Evolutionary conservation across 148 eudicot species (phyloP), one percentile per base, ranked within the genome.

Genomic region (Amaranthus hypochondriacus): DNA sequence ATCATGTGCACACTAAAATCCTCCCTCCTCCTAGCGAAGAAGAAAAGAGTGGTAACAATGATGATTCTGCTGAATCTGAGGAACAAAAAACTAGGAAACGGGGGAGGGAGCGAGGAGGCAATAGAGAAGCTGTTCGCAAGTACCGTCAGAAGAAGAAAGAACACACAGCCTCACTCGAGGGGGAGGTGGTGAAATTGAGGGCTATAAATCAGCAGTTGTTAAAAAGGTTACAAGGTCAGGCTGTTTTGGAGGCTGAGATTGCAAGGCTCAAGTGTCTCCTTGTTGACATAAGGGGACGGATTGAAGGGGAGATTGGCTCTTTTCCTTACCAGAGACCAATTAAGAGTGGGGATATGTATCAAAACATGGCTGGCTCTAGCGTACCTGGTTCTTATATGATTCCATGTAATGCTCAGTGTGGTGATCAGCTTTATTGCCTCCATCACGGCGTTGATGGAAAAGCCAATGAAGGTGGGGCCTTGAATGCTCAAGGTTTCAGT

Each of bases 111-210:
- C 87, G 93, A 8, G 68, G 77, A 72, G 97, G 97, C 0, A 95
- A 95, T 62, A 86, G 90, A 42, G 99, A 89, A 82, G 99, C 99
- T 0, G 97, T 95, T 68, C 86, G 94, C 10, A 95, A 95, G 83
- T 95, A 95, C 61, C 90, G 99, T 18, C 90, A 92, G 82, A 92
- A 92, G 86, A 95, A 95, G 87, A 95, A 95, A 79, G 99, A 97
- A 4, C 84, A 85, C 10, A 68, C 94, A 7, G 94, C 96, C 9
- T 92, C 91, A 0, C 78, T 95, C 73, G 97, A 95, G 77, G 99
- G 85, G 56, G 97, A 95, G 73, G 96, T 95, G 83, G 84, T 72
- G n/a, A 92, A 82, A 68, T 79, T 95, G 84, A 89, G 89, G 76
- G 83, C 97, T 28, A 42, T 87, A 72, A 95, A 95, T 81, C 97